Conservation (phyloP, 495 filamentous ascomycete species). For the Aspergillus nidulans region DNA sequence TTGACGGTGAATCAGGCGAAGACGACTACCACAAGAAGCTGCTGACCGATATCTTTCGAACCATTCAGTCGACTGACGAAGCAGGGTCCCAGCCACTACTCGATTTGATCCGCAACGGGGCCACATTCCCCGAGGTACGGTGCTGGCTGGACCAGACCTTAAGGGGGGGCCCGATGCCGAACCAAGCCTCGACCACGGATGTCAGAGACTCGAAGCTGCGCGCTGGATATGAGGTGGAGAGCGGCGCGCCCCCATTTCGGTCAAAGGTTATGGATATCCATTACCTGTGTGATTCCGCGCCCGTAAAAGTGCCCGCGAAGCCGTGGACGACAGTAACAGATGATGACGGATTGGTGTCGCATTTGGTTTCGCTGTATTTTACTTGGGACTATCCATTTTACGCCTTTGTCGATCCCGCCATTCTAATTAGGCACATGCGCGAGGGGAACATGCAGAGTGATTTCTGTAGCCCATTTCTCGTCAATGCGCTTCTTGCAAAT, state of each 20-base stretch:
- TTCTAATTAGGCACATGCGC: constrained; percentile 36
- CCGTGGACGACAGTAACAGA: constrained; percentile 47
- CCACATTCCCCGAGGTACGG: constrained; percentile 5
- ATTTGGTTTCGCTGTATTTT: constrained; percentile 45
- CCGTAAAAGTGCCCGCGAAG: constrained; percentile 10
- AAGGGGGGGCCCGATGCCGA: background rate
- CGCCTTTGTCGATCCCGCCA: constrained; percentile 31
- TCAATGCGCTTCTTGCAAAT: constrained; percentile 43
- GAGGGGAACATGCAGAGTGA: constrained; percentile 21
- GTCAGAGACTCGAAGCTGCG: background rate
- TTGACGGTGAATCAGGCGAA: background rate
- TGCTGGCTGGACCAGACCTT: constrained; percentile 2
- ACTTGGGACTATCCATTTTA: constrained; percentile 43
- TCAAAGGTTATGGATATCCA: constrained; percentile 16
- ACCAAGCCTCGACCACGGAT: background rate
- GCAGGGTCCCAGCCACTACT: background rate
- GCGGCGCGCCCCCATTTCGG: constrained; percentile 3
- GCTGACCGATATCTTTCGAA: constrained; percentile 5
- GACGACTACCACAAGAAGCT: constrained; percentile 5
- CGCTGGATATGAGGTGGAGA: constrained; percentile 4
- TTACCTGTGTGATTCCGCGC: constrained; percentile 8
- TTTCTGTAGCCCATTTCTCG: constrained; percentile 42
- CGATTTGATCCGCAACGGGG: constrained; percentile 4
- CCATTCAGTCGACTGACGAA: background rate
- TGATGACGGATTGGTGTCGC: constrained; percentile 43